These are phyloP conservation scores for Basidiobolus meristosporus DNA, from an alignment of 371 early-diverging fungal genomes.

Conservation along the genomic window DNA sequence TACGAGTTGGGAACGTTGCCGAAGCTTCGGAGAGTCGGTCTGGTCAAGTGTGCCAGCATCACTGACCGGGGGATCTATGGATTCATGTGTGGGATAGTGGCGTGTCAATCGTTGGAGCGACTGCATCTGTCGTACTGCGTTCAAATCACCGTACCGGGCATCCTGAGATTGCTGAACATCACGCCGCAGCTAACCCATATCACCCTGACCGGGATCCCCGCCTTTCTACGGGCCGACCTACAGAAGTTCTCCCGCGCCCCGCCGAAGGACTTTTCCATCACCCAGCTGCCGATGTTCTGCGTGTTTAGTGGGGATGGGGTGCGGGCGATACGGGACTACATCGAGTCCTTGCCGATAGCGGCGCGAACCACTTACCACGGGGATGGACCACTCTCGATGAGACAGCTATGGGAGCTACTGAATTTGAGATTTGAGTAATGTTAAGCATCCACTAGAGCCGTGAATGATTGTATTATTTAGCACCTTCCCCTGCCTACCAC, in stretches of 20 bases:
- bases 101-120: slow-evolving; percentile 29
- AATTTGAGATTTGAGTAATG: no score
- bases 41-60: slow-evolving; percentile 36
- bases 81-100: slow-evolving; percentile 19
- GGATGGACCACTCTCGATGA: no score
- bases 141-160: slow-evolving; percentile 21
- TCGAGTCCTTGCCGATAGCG: no score
- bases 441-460: no score
- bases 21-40: slow-evolving; percentile 32
- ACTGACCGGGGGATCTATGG: slow-evolving; percentile 32
- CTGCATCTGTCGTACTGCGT: slow-evolving; percentile 38
- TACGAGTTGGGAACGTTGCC: slow-evolving; percentile 28
- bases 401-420: no score
- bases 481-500: no score
- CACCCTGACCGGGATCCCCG: slow-evolving; percentile 31
- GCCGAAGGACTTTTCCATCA: slow-evolving; percentile 26
- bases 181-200: slow-evolving; percentile 33
- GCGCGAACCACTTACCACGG: no score
- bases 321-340: slow-evolving; percentile 18
- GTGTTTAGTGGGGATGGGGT: slow-evolving; percentile 41
- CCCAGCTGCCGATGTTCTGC: slow-evolving; percentile 32
- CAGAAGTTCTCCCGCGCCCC: slow-evolving; percentile 33
- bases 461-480: no score
- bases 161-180: slow-evolving; percentile 24
- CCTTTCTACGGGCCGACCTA: slow-evolving; percentile 26